Base-by-base conservation (phyloP, 106 monocot genomes). In the Allium cepa region DNA sequence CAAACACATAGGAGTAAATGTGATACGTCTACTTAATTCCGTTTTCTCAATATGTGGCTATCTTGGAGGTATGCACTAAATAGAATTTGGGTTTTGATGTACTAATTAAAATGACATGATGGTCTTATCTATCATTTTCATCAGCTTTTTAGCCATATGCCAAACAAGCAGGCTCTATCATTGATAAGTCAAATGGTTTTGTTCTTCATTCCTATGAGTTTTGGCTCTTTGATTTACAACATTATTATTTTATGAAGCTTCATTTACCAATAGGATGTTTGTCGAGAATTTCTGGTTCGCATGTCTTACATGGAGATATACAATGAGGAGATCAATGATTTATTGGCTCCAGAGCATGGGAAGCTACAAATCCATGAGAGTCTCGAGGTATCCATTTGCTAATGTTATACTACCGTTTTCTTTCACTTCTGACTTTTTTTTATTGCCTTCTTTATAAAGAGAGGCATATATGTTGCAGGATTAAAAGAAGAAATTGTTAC, bases 231-330 rank as follows among this genome's bases (percentile, higher is more conserved):
- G 11, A 51, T 22, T 0, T 4, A 53, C 51, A 52, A 51, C 57
- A 67, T 68, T 22, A 27, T 62, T 49, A 9, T 63, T 63, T 76
- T 36, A 36, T 36, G 36, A 36, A 36, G 36, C 3, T 36, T 47
- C 47, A 46, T 73, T 76, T 18, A 68, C 5, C 28, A 72, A 46
- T 71, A 99, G 99, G 69, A 84, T 64, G 22, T 48, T 11, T 79
- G 81, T 66, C 85, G 99, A 18, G 99, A 99, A 62, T 99, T 99
- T 62, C 81, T 99, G 52, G 70, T 99, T 17, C 85, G 99, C 15
- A 85, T 99, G 83, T 92, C 99, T 47, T 99, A 99, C 69, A 87
- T 99, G 97, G 97, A 97, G 71, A 97, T 97, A 63, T 99, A 99
- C 67, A 92, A 99, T 79, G 97, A 99, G 66, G 93, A 93, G 66